Conservation (phyloP, 164 flowering plant genomes). For the Macadamia integrifolia region DNA sequence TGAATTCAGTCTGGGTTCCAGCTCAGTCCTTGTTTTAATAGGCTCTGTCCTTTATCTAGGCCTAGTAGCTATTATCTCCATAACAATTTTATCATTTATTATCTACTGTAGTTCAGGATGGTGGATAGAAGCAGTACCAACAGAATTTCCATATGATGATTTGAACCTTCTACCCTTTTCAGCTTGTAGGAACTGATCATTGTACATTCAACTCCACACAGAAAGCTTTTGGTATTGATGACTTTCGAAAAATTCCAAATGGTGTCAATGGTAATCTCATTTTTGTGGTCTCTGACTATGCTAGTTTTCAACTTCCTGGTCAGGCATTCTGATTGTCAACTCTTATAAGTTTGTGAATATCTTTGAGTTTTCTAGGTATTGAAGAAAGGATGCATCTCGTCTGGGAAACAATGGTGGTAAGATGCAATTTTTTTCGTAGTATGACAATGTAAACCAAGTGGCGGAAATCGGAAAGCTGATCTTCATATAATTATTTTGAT, state of each 20-base stretch:
- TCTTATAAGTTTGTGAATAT: conserved; percentile 4
- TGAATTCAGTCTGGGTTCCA: too few relatives aligned
- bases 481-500: conserved; percentile 1
- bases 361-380: conserved; percentile 43
- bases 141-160: not conserved
- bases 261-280: conserved; percentile 87
- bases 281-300: not conserved
- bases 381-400: conserved; percentile 98
- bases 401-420: conserved; percentile 97
- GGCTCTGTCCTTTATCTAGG: too few relatives aligned
- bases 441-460: not conserved
- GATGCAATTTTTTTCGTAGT: conserved; percentile 9
- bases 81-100: not conserved
- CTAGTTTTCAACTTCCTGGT: not conserved
- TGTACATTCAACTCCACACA: conserved; percentile 88
- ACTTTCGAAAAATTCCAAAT: conserved; percentile 95
- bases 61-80: too few relatives aligned
- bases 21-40: too few relatives aligned
- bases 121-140: not conserved
- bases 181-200: conserved; percentile 99
- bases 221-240: conserved; percentile 85
- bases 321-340: conserved; percentile 1
- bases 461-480: conserved; percentile 1
- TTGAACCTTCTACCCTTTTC: conserved; percentile 21
- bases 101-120: not conserved